These are phyloP conservation scores for Lepidium campestre DNA, from an alignment of 441 rosid species.

Conservation along the genomic window DNA sequence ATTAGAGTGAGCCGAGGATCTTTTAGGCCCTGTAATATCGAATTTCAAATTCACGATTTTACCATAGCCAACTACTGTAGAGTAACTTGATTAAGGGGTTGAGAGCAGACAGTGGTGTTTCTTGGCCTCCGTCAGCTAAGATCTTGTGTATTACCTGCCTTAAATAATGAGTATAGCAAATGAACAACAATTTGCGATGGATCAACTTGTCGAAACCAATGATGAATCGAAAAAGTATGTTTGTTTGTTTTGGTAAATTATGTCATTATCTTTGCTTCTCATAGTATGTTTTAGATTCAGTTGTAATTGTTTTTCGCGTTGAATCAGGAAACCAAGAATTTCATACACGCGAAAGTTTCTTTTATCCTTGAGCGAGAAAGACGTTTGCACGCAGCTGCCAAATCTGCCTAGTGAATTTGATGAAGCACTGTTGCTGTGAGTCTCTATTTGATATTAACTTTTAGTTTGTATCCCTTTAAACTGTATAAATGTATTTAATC, in stretches of 20 bases:
- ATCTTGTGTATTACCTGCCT: slow-evolving; percentile 1
- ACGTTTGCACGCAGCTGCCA: slow-evolving; percentile 72
- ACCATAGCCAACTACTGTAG: neutral
- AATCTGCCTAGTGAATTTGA: slow-evolving; percentile 57
- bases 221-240: slow-evolving; percentile 34
- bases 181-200: slow-evolving; percentile 37
- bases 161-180: slow-evolving; percentile 57
- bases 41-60: slow-evolving; percentile 1
- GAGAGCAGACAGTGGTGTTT: neutral
- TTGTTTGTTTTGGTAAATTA: slow-evolving; percentile 20
- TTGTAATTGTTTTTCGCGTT: slow-evolving; percentile 9
- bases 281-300: neutral
- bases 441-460: neutral
- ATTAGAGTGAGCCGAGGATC: neutral
- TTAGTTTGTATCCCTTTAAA: neutral
- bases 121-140: neutral
- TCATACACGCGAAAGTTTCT: slow-evolving; percentile 68
- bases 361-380: slow-evolving; percentile 63
- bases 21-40: neutral
- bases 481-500: neutral
- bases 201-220: slow-evolving; percentile 33
- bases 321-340: slow-evolving; percentile 53
- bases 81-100: neutral
- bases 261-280: neutral
- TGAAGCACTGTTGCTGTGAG: slow-evolving; percentile 58